A percentile compares a stretch with the other conserved stretches of the same genome.
Evolutionary conservation across 305 asterid genomes (phyloP).

Genomic region (Fraxinus greggii): DNA sequence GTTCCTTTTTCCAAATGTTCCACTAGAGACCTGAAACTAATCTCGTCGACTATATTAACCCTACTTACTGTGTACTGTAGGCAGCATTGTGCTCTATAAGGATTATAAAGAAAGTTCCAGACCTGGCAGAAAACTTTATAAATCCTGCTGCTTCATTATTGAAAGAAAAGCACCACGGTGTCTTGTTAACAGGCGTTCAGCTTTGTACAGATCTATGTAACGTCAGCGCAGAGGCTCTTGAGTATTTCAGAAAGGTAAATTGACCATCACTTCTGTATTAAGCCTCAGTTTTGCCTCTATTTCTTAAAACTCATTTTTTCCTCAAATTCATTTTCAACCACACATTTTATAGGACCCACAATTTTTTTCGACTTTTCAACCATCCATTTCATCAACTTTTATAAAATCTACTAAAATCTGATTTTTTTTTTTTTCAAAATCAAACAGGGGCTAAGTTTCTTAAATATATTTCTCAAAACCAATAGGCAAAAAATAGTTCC

Average conservation of each 20-base stretch:
- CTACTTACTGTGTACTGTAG: constrained; percentile 44
- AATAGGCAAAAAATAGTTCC: constrained; percentile 10
- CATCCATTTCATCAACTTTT: not conserved
- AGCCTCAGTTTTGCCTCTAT: not conserved
- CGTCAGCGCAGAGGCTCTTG: constrained; percentile 81
- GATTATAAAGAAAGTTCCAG: constrained; percentile 94
- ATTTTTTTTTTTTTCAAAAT: not conserved
- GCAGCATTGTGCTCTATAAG: constrained; percentile 96
- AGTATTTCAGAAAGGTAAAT: constrained; percentile 77
- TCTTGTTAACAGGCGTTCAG: constrained; percentile 88
- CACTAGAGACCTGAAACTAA: constrained; percentile 5
- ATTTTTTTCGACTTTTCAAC: not conserved
- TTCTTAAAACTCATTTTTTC: not conserved
- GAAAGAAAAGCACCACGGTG: constrained; percentile 99
- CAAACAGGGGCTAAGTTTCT: constrained; percentile 5
- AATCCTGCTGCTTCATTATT: constrained; percentile 74
- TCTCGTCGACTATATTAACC: constrained; percentile 22
- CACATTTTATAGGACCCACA: not conserved
- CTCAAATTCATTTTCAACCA: not conserved
- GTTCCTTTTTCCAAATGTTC: constrained; percentile 5
- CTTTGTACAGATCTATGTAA: constrained; percentile 85
- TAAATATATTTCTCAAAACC: constrained; percentile 14
- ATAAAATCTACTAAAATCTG: not conserved
- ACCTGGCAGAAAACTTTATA: constrained; percentile 89
- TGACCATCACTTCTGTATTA: constrained; percentile 4